Evolutionary conservation across 129 eudicot genomes (phyloP).

Genomic region (Tagetes erecta): DNA sequence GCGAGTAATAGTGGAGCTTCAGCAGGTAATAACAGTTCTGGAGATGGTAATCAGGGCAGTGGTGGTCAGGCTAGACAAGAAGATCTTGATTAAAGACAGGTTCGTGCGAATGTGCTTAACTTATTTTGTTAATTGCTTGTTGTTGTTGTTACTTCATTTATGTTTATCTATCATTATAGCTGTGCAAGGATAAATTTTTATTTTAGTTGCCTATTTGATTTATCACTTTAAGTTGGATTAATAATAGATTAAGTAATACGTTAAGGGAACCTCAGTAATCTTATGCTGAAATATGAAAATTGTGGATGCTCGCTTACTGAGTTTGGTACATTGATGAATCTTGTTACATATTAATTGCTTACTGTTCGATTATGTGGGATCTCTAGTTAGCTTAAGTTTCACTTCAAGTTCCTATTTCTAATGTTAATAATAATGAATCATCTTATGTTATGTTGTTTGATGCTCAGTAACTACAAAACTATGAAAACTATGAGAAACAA

Average conservation of each 20-base stretch:
- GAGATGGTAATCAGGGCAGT: constrained; percentile 43
- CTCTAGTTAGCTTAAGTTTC: not conserved
- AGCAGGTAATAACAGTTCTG: constrained; percentile 41
- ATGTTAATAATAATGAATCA: not conserved
- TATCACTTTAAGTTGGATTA: not conserved
- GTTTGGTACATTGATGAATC: not conserved
- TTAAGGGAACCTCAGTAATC: not conserved
- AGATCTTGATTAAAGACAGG: constrained; percentile 57
- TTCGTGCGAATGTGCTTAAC: constrained; percentile 26
- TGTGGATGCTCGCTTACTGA: not conserved
- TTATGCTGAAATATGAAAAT: not conserved
- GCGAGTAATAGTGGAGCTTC: constrained; percentile 54
- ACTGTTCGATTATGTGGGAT: not conserved
- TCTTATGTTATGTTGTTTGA: constrained; percentile 2
- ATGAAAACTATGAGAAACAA: constrained; percentile 7
- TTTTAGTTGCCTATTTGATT: constrained; percentile 20
- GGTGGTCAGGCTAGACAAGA: constrained; percentile 64
- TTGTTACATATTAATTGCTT: not conserved
- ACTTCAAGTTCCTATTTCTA: not conserved
- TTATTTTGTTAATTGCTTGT: constrained; percentile 15
- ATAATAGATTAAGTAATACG: not conserved
- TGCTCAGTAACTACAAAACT: not conserved
- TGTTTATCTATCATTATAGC: not conserved
- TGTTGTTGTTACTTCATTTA: not conserved
- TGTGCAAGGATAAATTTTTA: constrained; percentile 21